Evolutionary conservation across 805 yeast genomes (phyloP).

Genomic region (Starmerella sp.): DNA sequence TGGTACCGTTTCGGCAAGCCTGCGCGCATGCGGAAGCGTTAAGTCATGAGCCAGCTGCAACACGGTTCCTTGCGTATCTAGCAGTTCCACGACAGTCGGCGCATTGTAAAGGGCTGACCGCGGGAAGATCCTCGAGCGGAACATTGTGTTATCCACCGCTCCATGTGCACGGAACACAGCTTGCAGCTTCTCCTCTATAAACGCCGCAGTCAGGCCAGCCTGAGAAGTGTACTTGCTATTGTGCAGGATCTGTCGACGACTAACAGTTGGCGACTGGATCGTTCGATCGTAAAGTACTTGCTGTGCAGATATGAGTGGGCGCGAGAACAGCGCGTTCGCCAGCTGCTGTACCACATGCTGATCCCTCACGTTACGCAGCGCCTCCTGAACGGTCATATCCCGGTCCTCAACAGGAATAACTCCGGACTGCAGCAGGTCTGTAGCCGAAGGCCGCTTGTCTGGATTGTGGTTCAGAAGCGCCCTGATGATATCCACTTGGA

Average conservation of each 20-base stretch:
- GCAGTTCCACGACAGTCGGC: constrained; percentile 61
- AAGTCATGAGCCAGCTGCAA: constrained; percentile 82
- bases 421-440: constrained; percentile 64
- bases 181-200: constrained; percentile 50
- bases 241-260: constrained; percentile 14
- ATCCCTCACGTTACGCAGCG: constrained; percentile 68
- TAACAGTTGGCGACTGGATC: background rate
- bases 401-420: constrained; percentile 79
- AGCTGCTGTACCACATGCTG: constrained; percentile 94
- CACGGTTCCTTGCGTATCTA: constrained; percentile 80
- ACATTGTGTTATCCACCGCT: constrained; percentile 59
- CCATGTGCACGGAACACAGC: constrained; percentile 69
- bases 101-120: constrained; percentile 59
- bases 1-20: constrained; percentile 54
- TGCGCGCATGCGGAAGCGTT: constrained; percentile 80
- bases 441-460: constrained; percentile 65
- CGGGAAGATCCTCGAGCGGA: constrained; percentile 63
- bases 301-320: constrained; percentile 72
- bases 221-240: background rate
- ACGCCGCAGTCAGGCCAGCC: constrained; percentile 36
- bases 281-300: constrained; percentile 65
- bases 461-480: constrained; percentile 72
- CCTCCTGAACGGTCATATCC: constrained; percentile 81
- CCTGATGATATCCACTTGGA: constrained; percentile 58
- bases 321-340: constrained; percentile 71